Conservation (phyloP, 345 rosid species). For the Triadica sebifera region DNA sequence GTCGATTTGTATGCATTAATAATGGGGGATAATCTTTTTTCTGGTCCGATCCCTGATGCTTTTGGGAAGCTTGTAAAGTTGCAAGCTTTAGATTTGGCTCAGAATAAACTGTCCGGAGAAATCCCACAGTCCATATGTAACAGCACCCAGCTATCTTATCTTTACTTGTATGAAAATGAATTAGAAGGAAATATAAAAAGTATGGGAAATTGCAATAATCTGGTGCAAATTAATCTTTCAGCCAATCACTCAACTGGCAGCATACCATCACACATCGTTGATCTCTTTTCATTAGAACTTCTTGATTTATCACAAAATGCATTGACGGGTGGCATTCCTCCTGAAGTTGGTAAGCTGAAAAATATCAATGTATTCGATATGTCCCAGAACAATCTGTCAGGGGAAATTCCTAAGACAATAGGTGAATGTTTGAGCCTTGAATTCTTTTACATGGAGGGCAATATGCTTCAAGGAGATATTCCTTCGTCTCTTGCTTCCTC, state of each 20-base stretch:
- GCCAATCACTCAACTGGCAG: background rate
- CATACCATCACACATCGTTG: background rate
- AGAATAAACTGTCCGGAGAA: constrained; percentile 3
- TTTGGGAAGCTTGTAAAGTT: constrained; percentile 1
- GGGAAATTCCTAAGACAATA: constrained; percentile 10
- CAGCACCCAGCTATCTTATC: background rate
- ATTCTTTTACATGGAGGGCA: constrained; percentile 1
- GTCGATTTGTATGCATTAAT: constrained; percentile 2
- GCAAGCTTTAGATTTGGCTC: rapidly evolving
- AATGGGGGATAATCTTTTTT: background rate
- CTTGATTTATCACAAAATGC: background rate
- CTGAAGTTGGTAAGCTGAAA: constrained; percentile 8
- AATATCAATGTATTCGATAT: background rate
- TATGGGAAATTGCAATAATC: no score
- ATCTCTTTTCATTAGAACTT: background rate
- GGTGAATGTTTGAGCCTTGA: constrained; percentile 13
- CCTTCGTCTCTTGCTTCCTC: background rate
- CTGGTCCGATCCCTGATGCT: constrained; percentile 1
- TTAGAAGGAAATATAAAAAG: constrained; percentile 12
- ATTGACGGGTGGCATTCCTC: constrained; percentile 2
- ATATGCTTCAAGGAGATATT: constrained; percentile 10
- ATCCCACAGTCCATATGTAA: constrained; percentile 20
- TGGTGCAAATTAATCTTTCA: background rate
- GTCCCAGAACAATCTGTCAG: constrained; percentile 3
- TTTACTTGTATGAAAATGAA: background rate